A percentile compares a stretch with the other conserved stretches of the same genome.
Conservation (phyloP, 305 asterid genomes). For the Fraxinus platypoda region DNA sequence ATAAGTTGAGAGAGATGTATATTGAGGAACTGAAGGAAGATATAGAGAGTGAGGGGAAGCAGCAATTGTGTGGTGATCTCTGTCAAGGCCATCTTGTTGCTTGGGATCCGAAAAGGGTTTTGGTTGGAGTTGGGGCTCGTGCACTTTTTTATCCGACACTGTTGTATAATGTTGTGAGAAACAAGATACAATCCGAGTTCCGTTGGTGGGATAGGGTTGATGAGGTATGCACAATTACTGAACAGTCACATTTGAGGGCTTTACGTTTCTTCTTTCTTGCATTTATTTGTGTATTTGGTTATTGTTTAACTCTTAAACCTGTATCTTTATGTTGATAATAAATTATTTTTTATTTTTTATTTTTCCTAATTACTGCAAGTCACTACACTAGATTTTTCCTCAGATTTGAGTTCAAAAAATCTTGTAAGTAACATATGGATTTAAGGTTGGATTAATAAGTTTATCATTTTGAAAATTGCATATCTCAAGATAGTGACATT, state of each 20-base stretch:
- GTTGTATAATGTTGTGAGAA: constrained; percentile 81
- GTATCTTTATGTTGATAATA: background rate
- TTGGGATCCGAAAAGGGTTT: constrained; percentile 67
- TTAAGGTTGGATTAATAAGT: background rate
- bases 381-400: background rate
- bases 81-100: constrained; percentile 43
- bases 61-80: constrained; percentile 38
- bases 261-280: background rate
- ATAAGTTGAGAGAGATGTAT: constrained; percentile 42
- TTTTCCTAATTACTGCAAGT: background rate
- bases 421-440: constrained; percentile 4
- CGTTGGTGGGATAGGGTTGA: constrained; percentile 97
- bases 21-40: constrained; percentile 70
- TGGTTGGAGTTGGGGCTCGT: constrained; percentile 95
- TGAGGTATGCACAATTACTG: constrained; percentile 51
- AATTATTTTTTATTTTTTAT: background rate
- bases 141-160: constrained; percentile 93
- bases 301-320: background rate
- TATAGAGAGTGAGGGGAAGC: constrained; percentile 36
- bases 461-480: constrained; percentile 1
- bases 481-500: background rate
- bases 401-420: constrained; percentile 11
- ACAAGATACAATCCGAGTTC: constrained; percentile 81
- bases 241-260: background rate
- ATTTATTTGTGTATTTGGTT: constrained; percentile 1